Conservation (phyloP, 441 rosid genomes). For the Erodium moschatum region DNA sequence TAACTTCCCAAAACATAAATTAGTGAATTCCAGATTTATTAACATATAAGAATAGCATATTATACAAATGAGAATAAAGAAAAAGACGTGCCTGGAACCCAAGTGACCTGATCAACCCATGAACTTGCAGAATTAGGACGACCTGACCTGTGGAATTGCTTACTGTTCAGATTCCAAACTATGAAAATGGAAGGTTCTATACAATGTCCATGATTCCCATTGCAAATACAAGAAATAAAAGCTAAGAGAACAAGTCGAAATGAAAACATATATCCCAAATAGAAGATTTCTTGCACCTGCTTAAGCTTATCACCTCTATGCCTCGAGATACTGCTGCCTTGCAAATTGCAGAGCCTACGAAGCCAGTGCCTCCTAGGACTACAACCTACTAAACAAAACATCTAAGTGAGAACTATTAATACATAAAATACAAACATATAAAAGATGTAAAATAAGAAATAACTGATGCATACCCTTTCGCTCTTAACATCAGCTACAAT, state of each 20-base stretch:
- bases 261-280: conserved; percentile 9
- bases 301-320: conserved; percentile 69
- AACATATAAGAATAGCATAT: neutral
- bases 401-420: conserved; percentile 13
- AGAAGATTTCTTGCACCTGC: conserved; percentile 43
- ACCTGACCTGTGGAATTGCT: conserved; percentile 51
- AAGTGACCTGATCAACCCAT: conserved; percentile 87
- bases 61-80: conserved; percentile 14
- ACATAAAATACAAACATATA: neutral
- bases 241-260: conserved; percentile 12
- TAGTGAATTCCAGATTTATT: neutral
- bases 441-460: neutral
- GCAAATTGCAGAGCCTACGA: conserved; percentile 88
- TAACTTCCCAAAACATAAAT: neutral
- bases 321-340: conserved; percentile 80
- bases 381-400: conserved; percentile 50
- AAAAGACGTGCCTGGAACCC: conserved; percentile 55
- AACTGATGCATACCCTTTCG: conserved; percentile 43
- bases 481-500: conserved; percentile 68
- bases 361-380: conserved; percentile 84
- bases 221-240: neutral
- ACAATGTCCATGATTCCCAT: neutral
- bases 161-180: conserved; percentile 16
- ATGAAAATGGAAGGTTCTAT: conserved; percentile 1
- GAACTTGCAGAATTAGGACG: conserved; percentile 57